Percentiles rank a stretch among this genome's conserved stretches.
Conservation (phyloP, 305 asterid genomes). For the Fraxinus velutina region DNA sequence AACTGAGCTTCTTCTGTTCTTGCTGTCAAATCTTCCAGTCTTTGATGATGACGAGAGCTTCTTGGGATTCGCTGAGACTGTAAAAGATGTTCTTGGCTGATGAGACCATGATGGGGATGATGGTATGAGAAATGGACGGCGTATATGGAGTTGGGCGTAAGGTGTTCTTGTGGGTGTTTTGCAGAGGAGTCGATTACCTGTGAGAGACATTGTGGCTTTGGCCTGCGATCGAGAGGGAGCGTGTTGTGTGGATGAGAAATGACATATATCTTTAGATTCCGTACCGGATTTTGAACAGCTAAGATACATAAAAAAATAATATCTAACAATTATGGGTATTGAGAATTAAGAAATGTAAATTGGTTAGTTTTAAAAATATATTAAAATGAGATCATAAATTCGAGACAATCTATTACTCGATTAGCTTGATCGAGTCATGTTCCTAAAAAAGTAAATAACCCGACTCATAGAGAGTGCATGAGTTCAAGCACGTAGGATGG, state of each 20-base stretch:
- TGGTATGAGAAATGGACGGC: constrained; percentile 29
- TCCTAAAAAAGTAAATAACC: too few relatives aligned
- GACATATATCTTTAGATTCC: neutral
- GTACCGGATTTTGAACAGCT: too few relatives aligned
- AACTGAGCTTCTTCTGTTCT: constrained; percentile 52
- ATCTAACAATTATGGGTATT: too few relatives aligned
- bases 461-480: too few relatives aligned
- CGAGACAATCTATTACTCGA: neutral
- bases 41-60: constrained; percentile 48
- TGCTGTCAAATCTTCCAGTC: constrained; percentile 74
- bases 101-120: constrained; percentile 36
- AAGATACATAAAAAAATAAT: neutral
- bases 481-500: too few relatives aligned
- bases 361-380: too few relatives aligned
- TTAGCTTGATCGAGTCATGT: neutral
- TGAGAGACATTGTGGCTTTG: constrained; percentile 50
- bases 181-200: constrained; percentile 50
- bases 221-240: neutral
- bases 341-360: too few relatives aligned
- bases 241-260: neutral
- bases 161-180: constrained; percentile 33
- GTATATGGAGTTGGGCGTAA: constrained; percentile 27
- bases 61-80: constrained; percentile 64
- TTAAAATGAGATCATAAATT: too few relatives aligned
- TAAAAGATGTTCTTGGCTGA: constrained; percentile 31